Evolutionary conservation across 148 eudicot species (phyloP), one percentile per base, ranked within the genome.

Genomic region (Cornus suecica): DNA sequence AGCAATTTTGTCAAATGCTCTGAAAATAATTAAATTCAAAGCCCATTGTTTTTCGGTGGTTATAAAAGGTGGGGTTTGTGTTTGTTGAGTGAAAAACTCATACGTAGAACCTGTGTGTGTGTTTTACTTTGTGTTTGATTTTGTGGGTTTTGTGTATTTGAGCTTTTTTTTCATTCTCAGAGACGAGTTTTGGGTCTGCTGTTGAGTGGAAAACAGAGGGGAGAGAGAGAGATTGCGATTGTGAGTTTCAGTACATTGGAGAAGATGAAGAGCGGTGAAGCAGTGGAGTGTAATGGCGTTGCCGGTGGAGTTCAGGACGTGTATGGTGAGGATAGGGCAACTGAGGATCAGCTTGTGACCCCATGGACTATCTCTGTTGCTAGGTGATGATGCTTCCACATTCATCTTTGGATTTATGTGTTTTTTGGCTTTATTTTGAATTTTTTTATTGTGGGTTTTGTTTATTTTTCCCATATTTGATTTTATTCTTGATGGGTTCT

Each of bases 351-450:
- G 74, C 83, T 70, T 76, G 69, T 94, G 72, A 93, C 94, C 41
- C 98, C 98, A 60, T 94, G 98, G 98, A 78, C 88, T 28, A 76
- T 94, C 32, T 86, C 97, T 75, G 90, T 94, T 82, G 98, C 98
- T 71, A 89, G 98, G 98, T 94, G 52, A 73, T 74, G 4, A 7
- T 27, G 23, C 37, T 37, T 61, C 45, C 5, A 60, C 26, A 10
- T 34, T 28, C 13, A 37, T 28, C 27, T 30, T 22, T 69, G 20
- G 42, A 16, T 65, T 30, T 29, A 28, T 41, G 37, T 52, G 10
- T 51, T 34, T 48, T 75, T n/a, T 32, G 5, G 62, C 24, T 58
- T 58, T 58, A 8, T 58, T 15, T 58, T 58, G 8, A 15, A 58
- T 58, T 6, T 22, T 14, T 16, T 48, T 0, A 48, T 48, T 48